Evolutionary conservation across 1,139 yeast genomes (phyloP).

Genomic region (Candida buenavistaensis): DNA sequence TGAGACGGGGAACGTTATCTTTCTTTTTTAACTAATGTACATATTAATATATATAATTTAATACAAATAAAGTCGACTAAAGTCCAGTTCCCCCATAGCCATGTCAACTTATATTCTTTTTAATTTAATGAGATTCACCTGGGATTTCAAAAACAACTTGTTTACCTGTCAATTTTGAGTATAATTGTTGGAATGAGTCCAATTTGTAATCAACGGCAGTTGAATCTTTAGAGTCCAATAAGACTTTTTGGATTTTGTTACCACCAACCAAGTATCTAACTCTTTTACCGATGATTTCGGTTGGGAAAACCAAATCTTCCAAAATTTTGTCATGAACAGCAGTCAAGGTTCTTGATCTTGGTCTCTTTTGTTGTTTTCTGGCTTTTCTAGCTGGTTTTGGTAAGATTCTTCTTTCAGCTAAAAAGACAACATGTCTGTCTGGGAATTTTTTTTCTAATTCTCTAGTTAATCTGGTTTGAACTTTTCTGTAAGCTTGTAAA

Average conservation of each 20-base stretch:
- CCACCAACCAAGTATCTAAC: constrained; percentile 99
- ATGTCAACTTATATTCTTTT: too few relatives aligned
- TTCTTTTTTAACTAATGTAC: neutral
- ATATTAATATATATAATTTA: constrained; percentile 1
- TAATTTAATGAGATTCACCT: constrained; percentile 49
- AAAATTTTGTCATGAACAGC: constrained; percentile 98
- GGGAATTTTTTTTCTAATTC: constrained; percentile 99
- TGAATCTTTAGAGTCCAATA: constrained; percentile 97
- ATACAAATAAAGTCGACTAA: neutral
- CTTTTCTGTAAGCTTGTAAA: constrained; percentile 92
- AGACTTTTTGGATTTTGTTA: constrained; percentile 96
- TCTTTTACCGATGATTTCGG: constrained; percentile 99
- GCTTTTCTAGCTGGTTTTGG: constrained; percentile 95
- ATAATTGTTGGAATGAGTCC: constrained; percentile 98
- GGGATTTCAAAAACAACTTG: constrained; percentile 99
- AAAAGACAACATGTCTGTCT: constrained; percentile 98
- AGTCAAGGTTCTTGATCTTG: constrained; percentile 98
- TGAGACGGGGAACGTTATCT: constrained; percentile 1
- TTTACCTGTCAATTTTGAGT: constrained; percentile 99
- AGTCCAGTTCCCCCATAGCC: neutral
- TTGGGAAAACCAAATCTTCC: constrained; percentile 99
- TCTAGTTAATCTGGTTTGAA: constrained; percentile 96
- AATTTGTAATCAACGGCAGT: constrained; percentile 97
- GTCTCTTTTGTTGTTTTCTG: constrained; percentile 97
- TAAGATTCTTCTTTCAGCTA: constrained; percentile 99